A percentile compares a stretch with the other conserved stretches of the same genome.
Conservation (phyloP, 441 rosid species). For the Codiaeum variegatum region DNA sequence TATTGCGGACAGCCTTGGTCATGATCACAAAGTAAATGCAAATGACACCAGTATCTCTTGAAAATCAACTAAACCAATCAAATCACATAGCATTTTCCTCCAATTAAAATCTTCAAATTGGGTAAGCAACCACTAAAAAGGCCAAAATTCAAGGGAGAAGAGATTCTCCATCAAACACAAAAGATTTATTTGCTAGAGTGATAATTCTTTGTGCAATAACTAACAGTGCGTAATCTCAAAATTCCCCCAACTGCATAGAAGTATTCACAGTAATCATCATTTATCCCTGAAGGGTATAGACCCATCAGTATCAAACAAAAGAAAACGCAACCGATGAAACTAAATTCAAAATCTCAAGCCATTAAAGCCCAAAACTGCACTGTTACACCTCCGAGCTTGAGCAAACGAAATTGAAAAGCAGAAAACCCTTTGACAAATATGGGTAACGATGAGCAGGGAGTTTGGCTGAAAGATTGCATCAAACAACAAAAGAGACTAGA, state of each 20-base stretch:
- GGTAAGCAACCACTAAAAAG: constrained; percentile 8
- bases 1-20: constrained; percentile 71
- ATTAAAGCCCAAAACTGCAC: constrained; percentile 13
- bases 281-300: constrained; percentile 17
- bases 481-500: constrained; percentile 18
- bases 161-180: constrained; percentile 26
- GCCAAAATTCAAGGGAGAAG: constrained; percentile 32
- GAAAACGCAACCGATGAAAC: constrained; percentile 24
- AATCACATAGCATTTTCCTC: constrained; percentile 37
- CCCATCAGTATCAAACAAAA: constrained; percentile 20
- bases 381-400: constrained; percentile 17
- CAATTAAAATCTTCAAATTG: constrained; percentile 33
- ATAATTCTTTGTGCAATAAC: constrained; percentile 15
- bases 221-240: constrained; percentile 21
- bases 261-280: constrained; percentile 17
- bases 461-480: constrained; percentile 19
- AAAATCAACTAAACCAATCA: constrained; percentile 36
- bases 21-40: constrained; percentile 47
- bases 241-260: constrained; percentile 15
- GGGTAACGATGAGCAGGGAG: constrained; percentile 1
- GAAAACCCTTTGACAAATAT: constrained; percentile 16
- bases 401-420: constrained; percentile 11
- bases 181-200: constrained; percentile 25
- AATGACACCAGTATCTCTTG: constrained; percentile 31
- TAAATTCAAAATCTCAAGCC: constrained; percentile 25